Evolutionary conservation across 805 yeast species (phyloP).

Genomic region (Pichia heedii): DNA sequence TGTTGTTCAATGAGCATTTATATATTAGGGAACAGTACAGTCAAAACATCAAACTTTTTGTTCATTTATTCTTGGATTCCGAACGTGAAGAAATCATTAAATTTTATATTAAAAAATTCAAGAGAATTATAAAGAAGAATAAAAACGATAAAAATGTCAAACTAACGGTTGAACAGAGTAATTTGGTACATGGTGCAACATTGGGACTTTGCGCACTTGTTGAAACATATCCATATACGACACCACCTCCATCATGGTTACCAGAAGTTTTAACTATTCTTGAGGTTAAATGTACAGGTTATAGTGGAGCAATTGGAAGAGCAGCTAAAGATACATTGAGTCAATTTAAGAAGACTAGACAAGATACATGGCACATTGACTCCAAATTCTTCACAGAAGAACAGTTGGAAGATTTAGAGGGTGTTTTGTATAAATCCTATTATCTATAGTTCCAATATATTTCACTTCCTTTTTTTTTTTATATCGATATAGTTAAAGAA

Average conservation of each 20-base stretch:
- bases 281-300: slow-evolving; percentile 61
- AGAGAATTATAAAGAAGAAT: slow-evolving; percentile 31
- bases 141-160: slow-evolving; percentile 24
- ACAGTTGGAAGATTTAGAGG: slow-evolving; percentile 85
- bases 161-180: slow-evolving; percentile 32
- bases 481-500: too few relatives aligned
- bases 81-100: slow-evolving; percentile 35
- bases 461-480: not conserved
- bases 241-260: slow-evolving; percentile 90
- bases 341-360: slow-evolving; percentile 82
- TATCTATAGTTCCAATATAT: slow-evolving; percentile 50
- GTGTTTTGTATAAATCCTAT: slow-evolving; percentile 88
- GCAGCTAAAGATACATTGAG: slow-evolving; percentile 77
- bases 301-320: slow-evolving; percentile 72
- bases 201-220: slow-evolving; percentile 83
- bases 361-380: slow-evolving; percentile 95
- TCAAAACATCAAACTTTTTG: slow-evolving; percentile 65
- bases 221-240: slow-evolving; percentile 79
- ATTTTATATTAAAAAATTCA: slow-evolving; percentile 35
- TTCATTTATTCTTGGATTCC: slow-evolving; percentile 51
- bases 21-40: slow-evolving; percentile 74
- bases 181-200: slow-evolving; percentile 71
- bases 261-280: slow-evolving; percentile 62
- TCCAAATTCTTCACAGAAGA: slow-evolving; percentile 61
- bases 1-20: slow-evolving; percentile 53